Conservation (phyloP, 805 yeast species). For the Teunomyces tritomae region DNA sequence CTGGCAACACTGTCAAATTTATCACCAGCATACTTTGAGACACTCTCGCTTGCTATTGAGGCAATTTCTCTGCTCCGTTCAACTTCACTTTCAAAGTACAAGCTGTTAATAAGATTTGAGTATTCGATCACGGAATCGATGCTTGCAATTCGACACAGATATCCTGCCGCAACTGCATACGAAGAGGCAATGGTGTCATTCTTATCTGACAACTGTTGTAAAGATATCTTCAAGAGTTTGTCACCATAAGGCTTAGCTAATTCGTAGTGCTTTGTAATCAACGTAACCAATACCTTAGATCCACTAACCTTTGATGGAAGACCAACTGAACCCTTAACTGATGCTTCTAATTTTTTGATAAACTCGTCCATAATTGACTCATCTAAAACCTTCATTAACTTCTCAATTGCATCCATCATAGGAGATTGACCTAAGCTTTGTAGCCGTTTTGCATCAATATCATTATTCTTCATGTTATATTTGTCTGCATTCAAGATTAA, state of each 20-base stretch:
- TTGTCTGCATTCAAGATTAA: conserved; percentile 85
- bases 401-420: conserved; percentile 82
- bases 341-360: conserved; percentile 47
- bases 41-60: conserved; percentile 61
- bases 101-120: conserved; percentile 45
- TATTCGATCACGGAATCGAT: conserved; percentile 52
- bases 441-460: conserved; percentile 74
- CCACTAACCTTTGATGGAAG: conserved; percentile 90
- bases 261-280: conserved; percentile 55
- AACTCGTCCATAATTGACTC: conserved; percentile 46
- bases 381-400: conserved; percentile 57
- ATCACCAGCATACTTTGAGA: conserved; percentile 67
- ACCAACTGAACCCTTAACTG: conserved; percentile 74
- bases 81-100: conserved; percentile 57
- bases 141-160: conserved; percentile 63
- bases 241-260: conserved; percentile 54
- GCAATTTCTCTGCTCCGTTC: conserved; percentile 50
- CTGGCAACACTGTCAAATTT: conserved; percentile 59
- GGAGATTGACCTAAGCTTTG: conserved; percentile 80
- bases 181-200: conserved; percentile 72
- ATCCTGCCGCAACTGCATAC: conserved; percentile 79
- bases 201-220: conserved; percentile 60
- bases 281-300: conserved; percentile 63
- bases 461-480: conserved; percentile 67
- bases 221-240: conserved; percentile 55